Base-by-base conservation (phyloP, 306 rosid genomes). In the Phaseolus lunatus region DNA sequence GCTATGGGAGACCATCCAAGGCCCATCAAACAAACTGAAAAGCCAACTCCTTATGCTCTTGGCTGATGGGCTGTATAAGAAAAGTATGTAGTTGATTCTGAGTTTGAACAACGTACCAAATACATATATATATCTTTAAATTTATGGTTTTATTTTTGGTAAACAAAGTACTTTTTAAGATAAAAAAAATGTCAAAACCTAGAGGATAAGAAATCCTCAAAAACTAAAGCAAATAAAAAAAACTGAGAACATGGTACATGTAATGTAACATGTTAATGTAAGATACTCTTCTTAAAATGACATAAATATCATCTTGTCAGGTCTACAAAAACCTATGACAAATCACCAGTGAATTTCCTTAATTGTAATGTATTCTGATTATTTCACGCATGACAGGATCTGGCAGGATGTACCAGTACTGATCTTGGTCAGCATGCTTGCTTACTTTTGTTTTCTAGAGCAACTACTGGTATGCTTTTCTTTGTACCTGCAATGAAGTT, bases 391-490 rank as follows among this genome's bases (percentile, higher is more conserved):
- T 77, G 80, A 64, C 90, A 91, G 98, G 97, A 69, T 88, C 82
- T 93, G 96, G 93, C 92, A 82, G 87, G 92, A 88, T 62, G 68
- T 90, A 41, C 93, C 93, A 7, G 89, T 90, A 39, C 97, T 93
- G 57, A 84, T 88, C 83, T 81, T 93, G 83, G 84, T 93, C 87
- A 90, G 98, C 96, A 93, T 88, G 89, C 97, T 93, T 63, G 90
- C 97, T 11, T 93, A 93, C 85, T 93, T 93, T 87, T 91, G 98
- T 88, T 93, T 93, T 81, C 69, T 91, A 72, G 98, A 93, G 89
- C 96, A 93, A 78, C 95, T 93, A 79, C 84, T 93, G 97, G 98
- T 93, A 89, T 70, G 85, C 45, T 52, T 67, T 85, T 64, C 48
- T 67, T 64, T 64, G 47, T 50, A 45, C 53, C 48, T 31, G 23